phyloP scores from a whole-genome alignment of 2,329 filamentous ascomycete genomes.

The Colletotrichum cereale region DNA sequence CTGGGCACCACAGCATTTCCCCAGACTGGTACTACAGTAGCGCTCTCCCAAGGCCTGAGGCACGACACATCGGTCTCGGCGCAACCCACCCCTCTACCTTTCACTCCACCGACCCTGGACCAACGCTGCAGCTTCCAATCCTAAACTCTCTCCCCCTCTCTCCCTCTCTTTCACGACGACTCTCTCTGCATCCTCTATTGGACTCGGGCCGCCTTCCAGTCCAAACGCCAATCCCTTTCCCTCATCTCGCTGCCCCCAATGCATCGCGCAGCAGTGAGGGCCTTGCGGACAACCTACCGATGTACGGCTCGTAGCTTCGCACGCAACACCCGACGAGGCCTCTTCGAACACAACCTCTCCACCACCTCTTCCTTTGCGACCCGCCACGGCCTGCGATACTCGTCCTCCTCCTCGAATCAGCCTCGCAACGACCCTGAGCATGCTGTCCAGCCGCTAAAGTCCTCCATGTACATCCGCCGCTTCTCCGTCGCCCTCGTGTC shows the following conservation, averaged over 20 bases:
- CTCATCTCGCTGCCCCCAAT: constrained; percentile 61
- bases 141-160: constrained; percentile 21
- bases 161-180: constrained; percentile 15
- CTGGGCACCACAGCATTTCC: constrained; percentile 10
- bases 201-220: constrained; percentile 39
- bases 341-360: constrained; percentile 46
- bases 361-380: constrained; percentile 41
- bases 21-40: constrained; percentile 7
- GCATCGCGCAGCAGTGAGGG: constrained; percentile 79
- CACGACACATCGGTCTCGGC: constrained; percentile 32
- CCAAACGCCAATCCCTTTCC: constrained; percentile 26
- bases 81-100: not conserved
- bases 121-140: constrained; percentile 11
- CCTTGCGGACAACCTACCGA: constrained; percentile 76
- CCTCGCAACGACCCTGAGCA: constrained; percentile 47
- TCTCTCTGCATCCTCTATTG: constrained; percentile 26
- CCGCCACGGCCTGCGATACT: constrained; percentile 41
- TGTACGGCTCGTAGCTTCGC: constrained; percentile 71
- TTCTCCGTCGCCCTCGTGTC: constrained; percentile 76
- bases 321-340: constrained; percentile 62
- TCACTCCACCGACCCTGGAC: constrained; percentile 24
- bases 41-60: constrained; percentile 26
- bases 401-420: constrained; percentile 33
- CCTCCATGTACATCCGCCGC: constrained; percentile 82
- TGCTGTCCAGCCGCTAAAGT: constrained; percentile 66